phyloP scores from a whole-genome alignment of 768 basidiomycete genomes.

The Trametopsis cervina region DNA sequence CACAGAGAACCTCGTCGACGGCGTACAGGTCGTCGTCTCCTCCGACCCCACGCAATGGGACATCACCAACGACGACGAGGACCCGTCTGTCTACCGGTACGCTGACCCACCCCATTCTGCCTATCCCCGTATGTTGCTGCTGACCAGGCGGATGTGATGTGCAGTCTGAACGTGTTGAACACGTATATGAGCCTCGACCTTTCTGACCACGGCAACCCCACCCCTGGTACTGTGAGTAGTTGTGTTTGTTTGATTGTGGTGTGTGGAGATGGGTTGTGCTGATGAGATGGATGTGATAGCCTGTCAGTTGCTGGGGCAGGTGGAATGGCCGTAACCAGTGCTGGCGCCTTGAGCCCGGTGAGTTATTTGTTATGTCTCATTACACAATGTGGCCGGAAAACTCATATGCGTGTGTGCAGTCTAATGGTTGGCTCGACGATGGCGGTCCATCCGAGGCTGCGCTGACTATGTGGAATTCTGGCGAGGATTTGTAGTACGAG shows the following conservation, averaged over 20 bases:
- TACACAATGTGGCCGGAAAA: too few relatives aligned
- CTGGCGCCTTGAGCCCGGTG: constrained; percentile 36
- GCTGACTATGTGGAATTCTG: too few relatives aligned
- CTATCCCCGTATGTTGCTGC: too few relatives aligned
- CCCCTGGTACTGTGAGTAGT: constrained; percentile 29
- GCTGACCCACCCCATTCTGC: constrained; percentile 10
- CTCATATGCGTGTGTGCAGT: too few relatives aligned
- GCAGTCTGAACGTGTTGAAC: constrained; percentile 39
- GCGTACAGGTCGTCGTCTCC: constrained; percentile 32
- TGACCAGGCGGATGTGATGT: neutral
- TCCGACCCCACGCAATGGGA: constrained; percentile 38
- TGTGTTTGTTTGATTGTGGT: neutral
- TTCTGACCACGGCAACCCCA: constrained; percentile 36
- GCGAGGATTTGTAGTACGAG: too few relatives aligned
- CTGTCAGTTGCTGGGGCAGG: constrained; percentile 39
- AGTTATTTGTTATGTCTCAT: too few relatives aligned
- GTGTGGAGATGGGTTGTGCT: too few relatives aligned
- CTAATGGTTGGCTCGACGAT: too few relatives aligned
- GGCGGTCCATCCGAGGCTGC: too few relatives aligned
- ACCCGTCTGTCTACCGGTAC: constrained; percentile 36
- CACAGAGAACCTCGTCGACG: constrained; percentile 26
- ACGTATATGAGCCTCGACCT: constrained; percentile 42
- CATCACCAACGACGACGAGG: constrained; percentile 38
- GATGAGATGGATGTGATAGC: constrained; percentile 6
- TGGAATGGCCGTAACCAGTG: constrained; percentile 48